Base-by-base conservation (phyloP, 106 monocot genomes). In the Dendrobium catenatum region DNA sequence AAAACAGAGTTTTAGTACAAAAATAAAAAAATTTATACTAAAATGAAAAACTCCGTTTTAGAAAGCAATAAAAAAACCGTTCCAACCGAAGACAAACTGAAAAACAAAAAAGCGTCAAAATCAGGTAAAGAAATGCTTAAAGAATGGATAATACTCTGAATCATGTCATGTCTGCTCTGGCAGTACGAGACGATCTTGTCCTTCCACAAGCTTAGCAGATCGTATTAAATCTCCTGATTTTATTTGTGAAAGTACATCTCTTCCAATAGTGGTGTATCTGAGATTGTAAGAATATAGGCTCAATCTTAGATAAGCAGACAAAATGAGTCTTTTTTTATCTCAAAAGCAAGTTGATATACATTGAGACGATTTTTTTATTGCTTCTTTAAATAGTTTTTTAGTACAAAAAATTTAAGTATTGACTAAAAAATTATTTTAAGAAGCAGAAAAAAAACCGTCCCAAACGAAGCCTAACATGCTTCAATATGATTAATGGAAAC, bases 161-260 rank as follows among this genome's bases (percentile, higher is more conserved):
- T 64, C 26, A 7, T 22, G 0, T 22, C 64, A 64, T 13, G 10
- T 51, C 51, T 51, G 51, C 70, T 84, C 41, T 16, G 90, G 93
- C 42, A 96, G 76, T 26, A 94, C 55, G 42, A 96, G 93, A 56
- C 92, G 93, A 42, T 96, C 93, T 82, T 44, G 73, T 41, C 96
- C 93, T 90, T 90, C 85, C 68, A 93, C 81, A 59, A 96, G 51
- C 86, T 94, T 92, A 61, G 96, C 96, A 11, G 96, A 96, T 79
- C 87, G 79, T 78, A 96, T 96, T 2, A 87, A 10, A 80, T 96
- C 96, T 80, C 96, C 96, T 67, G 93, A 86, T 82, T 90, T 93
- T 16, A 96, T 93, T 75, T 96, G 90, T 68, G 90, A 49, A 78
- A 96, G 93, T 46, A 93, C 83, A 9, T 93, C 93, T 81, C 86